Evolutionary conservation across 495 filamentous ascomycete species (phyloP), one percentile per base, ranked within the genome.

Genomic region (Schizothecium vesticola): DNA sequence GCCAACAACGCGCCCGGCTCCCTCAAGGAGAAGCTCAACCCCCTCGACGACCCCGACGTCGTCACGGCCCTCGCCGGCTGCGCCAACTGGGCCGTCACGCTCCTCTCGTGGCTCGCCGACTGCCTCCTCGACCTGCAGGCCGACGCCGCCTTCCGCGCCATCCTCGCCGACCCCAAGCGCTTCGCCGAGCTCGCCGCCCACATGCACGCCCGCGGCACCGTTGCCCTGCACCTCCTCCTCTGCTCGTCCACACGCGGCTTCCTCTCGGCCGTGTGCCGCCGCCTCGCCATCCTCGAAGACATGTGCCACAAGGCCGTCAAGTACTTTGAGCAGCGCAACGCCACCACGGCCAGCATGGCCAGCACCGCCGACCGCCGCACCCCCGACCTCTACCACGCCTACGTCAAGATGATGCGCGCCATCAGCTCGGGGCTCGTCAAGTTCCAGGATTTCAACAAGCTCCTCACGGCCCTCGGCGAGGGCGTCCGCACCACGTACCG

Each of bases 221-320:
- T 92, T 16, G 81, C 89, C 25, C 81, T 96, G 25, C 81, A 92
- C 68, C 80, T 93, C 60, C 80, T 93, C 60, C 85, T 94, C 24
- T 89, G 88, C 67, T 91, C 89, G 62, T 87, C 90, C 70, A 89
- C 90, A 16, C 87, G 92, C 12, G 85, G 87, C 58, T 89, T 93
- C 71, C 80, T 94, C 63, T 85, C 84, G 21, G 88, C 88, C 56
- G 83, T 87, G 65, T 92, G 88, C 76, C 89, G 87, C 61, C 86
- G 86, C 29, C 83, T 93, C 31, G 23, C 64, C 9, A 80, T 83
- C 31, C 76, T 87, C 28, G 82, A 85, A 68, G 67, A 73, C 11
- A 71, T 81, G 21, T 74, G 79, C 29, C 75, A 61, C 24, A 72
- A 76, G 22, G 77, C 82, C 0, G 75, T 77, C 10, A 71, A 68